phyloP scores from a whole-genome alignment of 257 asterid genomes.

The Primulina huaijiensis region DNA sequence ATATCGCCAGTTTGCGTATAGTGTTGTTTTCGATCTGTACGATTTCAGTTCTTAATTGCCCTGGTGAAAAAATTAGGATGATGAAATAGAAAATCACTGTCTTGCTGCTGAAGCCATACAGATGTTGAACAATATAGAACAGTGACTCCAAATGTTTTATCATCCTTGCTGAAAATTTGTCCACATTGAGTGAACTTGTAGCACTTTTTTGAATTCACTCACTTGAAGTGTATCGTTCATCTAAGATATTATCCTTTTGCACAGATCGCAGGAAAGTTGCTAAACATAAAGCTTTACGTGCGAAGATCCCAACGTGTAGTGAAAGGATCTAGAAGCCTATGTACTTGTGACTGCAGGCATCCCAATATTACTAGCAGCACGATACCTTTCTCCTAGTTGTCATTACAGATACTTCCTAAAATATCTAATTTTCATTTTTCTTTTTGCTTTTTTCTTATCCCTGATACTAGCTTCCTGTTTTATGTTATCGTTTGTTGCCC shows the following conservation, averaged over 20 bases:
- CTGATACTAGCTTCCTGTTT: neutral
- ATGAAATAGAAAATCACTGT: neutral
- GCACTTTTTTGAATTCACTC: neutral
- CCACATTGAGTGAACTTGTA: slow-evolving; percentile 6
- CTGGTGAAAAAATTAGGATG: neutral
- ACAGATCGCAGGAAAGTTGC: slow-evolving; percentile 89
- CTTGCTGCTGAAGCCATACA: neutral
- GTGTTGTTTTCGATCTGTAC: neutral
- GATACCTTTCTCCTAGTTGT: slow-evolving; percentile 37
- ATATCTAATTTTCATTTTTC: neutral
- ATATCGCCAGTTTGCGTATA: slow-evolving; percentile 1
- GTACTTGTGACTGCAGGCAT: slow-evolving; percentile 76
- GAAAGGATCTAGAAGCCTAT: slow-evolving; percentile 70
- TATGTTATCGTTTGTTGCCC: neutral
- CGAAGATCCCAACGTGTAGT: slow-evolving; percentile 88
- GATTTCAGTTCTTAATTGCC: neutral
- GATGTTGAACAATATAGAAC: neutral
- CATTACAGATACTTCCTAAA: neutral
- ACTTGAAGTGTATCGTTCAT: slow-evolving; percentile 1
- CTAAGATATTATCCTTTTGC: slow-evolving; percentile 22
- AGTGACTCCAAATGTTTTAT: neutral
- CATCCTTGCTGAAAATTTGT: neutral
- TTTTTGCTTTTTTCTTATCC: neutral
- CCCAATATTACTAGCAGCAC: slow-evolving; percentile 61
- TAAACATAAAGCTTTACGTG: slow-evolving; percentile 74